Base-by-base conservation (phyloP, 371 early-diverging fungal species). In the Nematocida sp. region DNA sequence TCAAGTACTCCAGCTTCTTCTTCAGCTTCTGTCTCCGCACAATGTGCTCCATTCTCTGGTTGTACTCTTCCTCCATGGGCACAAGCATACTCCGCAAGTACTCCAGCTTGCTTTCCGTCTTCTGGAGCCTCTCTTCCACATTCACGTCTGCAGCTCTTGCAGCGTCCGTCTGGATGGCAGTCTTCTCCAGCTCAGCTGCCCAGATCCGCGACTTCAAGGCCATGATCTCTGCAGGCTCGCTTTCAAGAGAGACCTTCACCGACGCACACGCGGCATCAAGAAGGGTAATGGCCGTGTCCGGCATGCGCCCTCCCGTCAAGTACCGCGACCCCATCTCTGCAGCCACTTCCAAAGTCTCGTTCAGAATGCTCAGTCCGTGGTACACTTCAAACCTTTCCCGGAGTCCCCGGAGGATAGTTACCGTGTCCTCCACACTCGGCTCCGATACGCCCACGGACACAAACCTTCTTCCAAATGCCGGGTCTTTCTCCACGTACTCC, bases 211-310 rank as follows among this genome's bases (percentile, higher is more conserved):
- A 66, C 63, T 76, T 89, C 36, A 89, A 67, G 38, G 83, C 87
- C 78, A 89, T 86, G 43, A 91, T 83, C 15, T 85, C 86, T 66
- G 89, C 88, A 0, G 91, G 91, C 76, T 90, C 89, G 78, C 87
- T 87, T 77, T 91, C 90, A 80, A 90, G 87, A 51, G 89, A 87
- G 21, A 91, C 83, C 41, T 89, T 80, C 27, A 89, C 84, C 56
- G 88, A 88, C 7, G 90, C 87, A 76, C 91, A 91, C 0, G 92
- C 91, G 77, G 89, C 90, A 78, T 91, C 92, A 17, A 92, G 84
- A 1, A 92, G 78, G 82, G 91, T 92, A 78, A 92, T 91, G 2
- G 93, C 93, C 76, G 88, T 88, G 83, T 91, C 91, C 5, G 91
- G 91, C 27, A 89, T 85, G 79, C 87, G 87, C 23, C 91, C 86